Base-by-base conservation (phyloP, 805 yeast genomes). In the Sugiyamaella floridensis region DNA sequence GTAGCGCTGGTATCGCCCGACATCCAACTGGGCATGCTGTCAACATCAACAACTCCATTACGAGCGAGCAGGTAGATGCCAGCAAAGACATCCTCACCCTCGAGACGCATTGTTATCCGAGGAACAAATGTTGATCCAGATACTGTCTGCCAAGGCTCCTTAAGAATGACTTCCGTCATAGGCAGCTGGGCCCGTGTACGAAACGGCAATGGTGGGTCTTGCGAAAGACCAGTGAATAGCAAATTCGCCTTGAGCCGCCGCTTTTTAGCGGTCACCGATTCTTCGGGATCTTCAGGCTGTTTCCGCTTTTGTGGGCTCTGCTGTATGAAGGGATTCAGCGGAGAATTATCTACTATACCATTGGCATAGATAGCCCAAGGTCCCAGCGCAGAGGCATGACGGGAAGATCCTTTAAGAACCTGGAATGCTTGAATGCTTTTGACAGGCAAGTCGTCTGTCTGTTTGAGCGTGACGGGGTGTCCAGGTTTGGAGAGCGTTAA, bases 331-430 rank as follows among this genome's bases (percentile, higher is more conserved):
- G 48, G 51, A 34, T 75, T 78, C 40, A 86, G 69, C 0, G 95
- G 90, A 0, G 82, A 76, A 2, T 77, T 72, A 65, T 87, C 95
- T 6, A 81, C 79, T 0, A 73, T 69, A 0, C 81, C 81, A 58
- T 82, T 81, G 0, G 95, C 92, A 64, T 85, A 87, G 7, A 59
- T 53, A 0, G 83, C 78, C 95, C 95, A 87, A 7, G 79, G 73
- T 0, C 92, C 95, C 51, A 83, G 62, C 9, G 89, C 75, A 28
- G 77, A 70, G 0, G 83, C 74, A 58, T 78, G 78, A 49, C 90
- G 68, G 0, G 89, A 81, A 19, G 75, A 76, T 2, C 90, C 89
- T 52, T 78, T 75, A 12, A 82, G 61, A 1, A 82, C 71, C 56
- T 77, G 80, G 71, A 81, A 77, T 0, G 84, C 71, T 42, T 78